These are phyloP conservation scores for Colletotrichum lini DNA, from an alignment of 2,329 filamentous ascomycete genomes.

Conservation along the genomic window DNA sequence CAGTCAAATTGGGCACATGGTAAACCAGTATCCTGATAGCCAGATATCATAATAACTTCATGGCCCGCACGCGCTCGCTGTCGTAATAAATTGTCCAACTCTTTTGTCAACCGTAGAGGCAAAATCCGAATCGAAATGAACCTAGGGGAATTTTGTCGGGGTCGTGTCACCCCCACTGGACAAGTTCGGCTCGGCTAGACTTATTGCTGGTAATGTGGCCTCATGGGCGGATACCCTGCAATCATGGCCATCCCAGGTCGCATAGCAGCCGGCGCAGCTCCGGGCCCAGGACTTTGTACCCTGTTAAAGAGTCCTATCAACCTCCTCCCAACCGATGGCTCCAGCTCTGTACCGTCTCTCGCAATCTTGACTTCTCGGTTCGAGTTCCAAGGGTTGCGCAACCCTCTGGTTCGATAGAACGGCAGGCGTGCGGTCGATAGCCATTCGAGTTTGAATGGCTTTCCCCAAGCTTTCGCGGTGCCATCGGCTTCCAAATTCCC, in stretches of 20 bases:
- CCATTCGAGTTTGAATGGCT: constrained; percentile 94
- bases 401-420: constrained; percentile 88
- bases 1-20: constrained; percentile 31
- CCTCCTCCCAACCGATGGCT: constrained; percentile 83
- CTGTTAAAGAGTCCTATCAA: constrained; percentile 85
- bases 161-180: neutral
- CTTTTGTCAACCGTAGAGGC: neutral
- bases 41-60: constrained; percentile 25
- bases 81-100: constrained; percentile 13
- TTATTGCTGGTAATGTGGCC: constrained; percentile 52
- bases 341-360: constrained; percentile 92
- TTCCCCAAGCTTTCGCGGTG: constrained; percentile 82
- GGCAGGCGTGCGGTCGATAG: constrained; percentile 85
- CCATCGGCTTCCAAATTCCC: constrained; percentile 58
- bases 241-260: constrained; percentile 53
- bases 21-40: constrained; percentile 21
- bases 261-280: constrained; percentile 47
- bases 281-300: constrained; percentile 56
- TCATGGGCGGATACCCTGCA: constrained; percentile 56
- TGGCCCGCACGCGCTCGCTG: constrained; percentile 28
- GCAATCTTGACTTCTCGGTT: constrained; percentile 97
- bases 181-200: neutral
- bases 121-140: neutral
- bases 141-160: neutral
- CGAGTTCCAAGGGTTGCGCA: constrained; percentile 95